Evolutionary conservation across 108 stramenopile species (phyloP), one percentile per base, ranked within the genome.

Genomic region (Cyclotella cryptica): DNA sequence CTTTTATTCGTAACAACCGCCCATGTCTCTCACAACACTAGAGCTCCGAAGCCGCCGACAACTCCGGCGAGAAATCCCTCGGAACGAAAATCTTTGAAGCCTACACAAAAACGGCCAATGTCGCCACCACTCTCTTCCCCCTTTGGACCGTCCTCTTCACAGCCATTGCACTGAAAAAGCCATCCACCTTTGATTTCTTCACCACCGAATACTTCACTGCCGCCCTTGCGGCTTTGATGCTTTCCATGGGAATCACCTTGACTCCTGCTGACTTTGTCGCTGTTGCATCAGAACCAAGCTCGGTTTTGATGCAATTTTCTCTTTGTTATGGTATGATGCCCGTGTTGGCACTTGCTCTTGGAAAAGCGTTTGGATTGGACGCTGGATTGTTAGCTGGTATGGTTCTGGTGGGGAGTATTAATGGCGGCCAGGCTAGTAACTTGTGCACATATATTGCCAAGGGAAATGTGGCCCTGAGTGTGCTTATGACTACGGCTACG

Each of bases 291-390:
- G 81, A 91, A 60, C 98, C 98, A 3, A 86, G 71, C 47, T 88
- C 98, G 44, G 94, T 97, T 24, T 67, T 96, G 51, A 89, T 97
- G 93, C 96, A 97, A 75, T 98, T 98, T 70, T 64, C 77, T 46
- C 86, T 97, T n/a, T 98, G 98, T 79, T 98, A 98, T 69, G 92
- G 80, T 62, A 93, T 97, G 91, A 98, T 98, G 97, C 98, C 98
- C 26, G 62, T 74, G 12, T 86, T 98, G 66, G 97, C 96, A 10
- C 70, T 96, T 6, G 87, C 40, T 19, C 88, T 97, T 49, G 97
- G 94, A 28, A 92, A 89, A 70, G 84, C 72, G 1, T 97, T 96
- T 65, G 78, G 63, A 18, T 85, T 98, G 74, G 88, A 89, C 68
- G 89, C 95, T n/a, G 92, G 93, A 41, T 74, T 98, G 47, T 66